A percentile compares a stretch with the other conserved stretches of the same genome.
These are phyloP conservation scores for Globisporangium nodosum DNA, from an alignment of 352 stramenopile species.

Conservation along the genomic window DNA sequence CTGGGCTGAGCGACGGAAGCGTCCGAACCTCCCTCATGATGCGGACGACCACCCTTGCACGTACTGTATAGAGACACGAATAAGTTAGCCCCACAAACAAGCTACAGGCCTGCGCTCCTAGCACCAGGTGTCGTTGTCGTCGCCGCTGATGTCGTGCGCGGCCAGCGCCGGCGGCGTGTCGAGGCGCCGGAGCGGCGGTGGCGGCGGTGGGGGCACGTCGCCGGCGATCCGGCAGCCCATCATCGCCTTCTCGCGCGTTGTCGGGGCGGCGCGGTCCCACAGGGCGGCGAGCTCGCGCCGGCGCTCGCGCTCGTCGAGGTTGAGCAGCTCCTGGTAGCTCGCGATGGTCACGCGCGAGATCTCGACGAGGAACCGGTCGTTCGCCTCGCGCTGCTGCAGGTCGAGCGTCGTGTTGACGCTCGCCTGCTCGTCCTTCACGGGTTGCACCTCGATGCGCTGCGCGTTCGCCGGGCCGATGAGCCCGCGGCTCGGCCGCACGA, in stretches of 20 bases:
- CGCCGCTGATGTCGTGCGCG: neutral
- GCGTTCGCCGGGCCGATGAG: conserved; percentile 53
- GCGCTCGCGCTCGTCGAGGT: conserved; percentile 29
- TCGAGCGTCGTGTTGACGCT: conserved; percentile 13
- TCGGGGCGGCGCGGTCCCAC: conserved; percentile 32
- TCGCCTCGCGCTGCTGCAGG: conserved; percentile 37
- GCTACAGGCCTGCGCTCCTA: neutral
- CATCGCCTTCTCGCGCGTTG: conserved; percentile 27
- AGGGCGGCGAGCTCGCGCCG: conserved; percentile 30
- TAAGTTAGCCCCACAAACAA: neutral
- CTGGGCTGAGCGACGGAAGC: neutral
- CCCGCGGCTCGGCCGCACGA: conserved; percentile 63
- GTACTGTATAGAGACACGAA: neutral
- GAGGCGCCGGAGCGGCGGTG: neutral
- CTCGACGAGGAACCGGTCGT: conserved; percentile 72
- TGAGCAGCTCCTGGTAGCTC: conserved; percentile 33
- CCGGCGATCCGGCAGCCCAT: conserved; percentile 26
- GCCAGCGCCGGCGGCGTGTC: neutral
- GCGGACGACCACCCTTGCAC: neutral
- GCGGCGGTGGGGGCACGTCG: conserved; percentile 2
- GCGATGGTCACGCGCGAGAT: conserved; percentile 39
- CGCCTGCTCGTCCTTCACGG: conserved; percentile 20
- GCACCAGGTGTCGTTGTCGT: conserved; percentile 12
- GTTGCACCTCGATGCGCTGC: conserved; percentile 51
- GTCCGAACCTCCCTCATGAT: no score